These are phyloP conservation scores for Beta lomatogona DNA, from an alignment of 179 eudicot genomes.

Conservation along the genomic window DNA sequence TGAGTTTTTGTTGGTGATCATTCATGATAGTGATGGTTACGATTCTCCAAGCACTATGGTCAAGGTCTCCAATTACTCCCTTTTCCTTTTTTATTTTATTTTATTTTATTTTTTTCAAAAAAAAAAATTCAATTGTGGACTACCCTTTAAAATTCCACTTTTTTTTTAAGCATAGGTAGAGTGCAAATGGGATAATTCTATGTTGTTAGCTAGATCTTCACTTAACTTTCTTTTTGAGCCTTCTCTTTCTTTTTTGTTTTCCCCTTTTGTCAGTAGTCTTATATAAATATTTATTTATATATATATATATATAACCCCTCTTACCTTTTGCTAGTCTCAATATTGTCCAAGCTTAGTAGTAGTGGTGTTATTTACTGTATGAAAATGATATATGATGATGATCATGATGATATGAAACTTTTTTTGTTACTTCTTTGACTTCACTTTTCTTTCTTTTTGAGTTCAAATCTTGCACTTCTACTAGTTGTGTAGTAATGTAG, in stretches of 20 bases:
- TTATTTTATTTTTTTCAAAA: not conserved
- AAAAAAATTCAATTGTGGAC: not conserved
- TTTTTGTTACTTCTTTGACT: conserved; percentile 31
- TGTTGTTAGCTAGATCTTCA: conserved; percentile 12
- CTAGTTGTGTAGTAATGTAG: not conserved
- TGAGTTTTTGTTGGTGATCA: conserved; percentile 14
- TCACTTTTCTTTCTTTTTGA: conserved; percentile 11
- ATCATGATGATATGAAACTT: conserved; percentile 18
- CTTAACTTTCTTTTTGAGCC: not conserved
- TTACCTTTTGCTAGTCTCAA: conserved; percentile 27
- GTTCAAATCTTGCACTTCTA: conserved; percentile 1
- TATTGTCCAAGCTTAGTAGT: conserved; percentile 17
- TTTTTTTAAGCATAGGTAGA: conserved; percentile 24
- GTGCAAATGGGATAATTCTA: conserved; percentile 39
- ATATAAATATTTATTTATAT: not conserved
- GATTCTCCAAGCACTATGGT: conserved; percentile 30
- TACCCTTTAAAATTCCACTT: conserved; percentile 18
- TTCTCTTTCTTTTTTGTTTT: not conserved
- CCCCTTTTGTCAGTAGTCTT: conserved; percentile 29
- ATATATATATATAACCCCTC: not conserved
- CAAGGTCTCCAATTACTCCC: conserved; percentile 27
- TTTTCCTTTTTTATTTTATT: conserved; percentile 25
- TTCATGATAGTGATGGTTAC: conserved; percentile 39
- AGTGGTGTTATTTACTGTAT: conserved; percentile 29
- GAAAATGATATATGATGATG: conserved; percentile 36